These are phyloP conservation scores for Rhizopogon sp. DNA, from an alignment of 768 basidiomycete genomes.

Conservation along the genomic window DNA sequence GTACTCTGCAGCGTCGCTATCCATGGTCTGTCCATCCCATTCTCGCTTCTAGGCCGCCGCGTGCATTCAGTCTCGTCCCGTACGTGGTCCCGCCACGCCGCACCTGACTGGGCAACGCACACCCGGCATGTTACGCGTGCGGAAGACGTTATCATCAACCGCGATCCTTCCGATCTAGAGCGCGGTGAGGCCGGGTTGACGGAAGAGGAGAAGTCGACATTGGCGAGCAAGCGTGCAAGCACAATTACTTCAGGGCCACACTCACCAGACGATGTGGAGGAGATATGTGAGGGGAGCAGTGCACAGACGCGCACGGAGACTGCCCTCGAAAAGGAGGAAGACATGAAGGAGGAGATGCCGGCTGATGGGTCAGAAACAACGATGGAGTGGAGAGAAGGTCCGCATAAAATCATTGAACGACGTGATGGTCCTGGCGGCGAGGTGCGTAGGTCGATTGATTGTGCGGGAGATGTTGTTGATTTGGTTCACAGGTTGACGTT, in stretches of 20 bases:
- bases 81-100: constrained; percentile 82
- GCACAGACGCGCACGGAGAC: constrained; percentile 8
- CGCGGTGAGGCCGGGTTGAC: constrained; percentile 31
- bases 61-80: constrained; percentile 78
- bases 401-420: constrained; percentile 60
- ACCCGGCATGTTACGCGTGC: constrained; percentile 65
- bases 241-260: constrained; percentile 2
- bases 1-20: constrained; percentile 87
- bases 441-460: constrained; percentile 33
- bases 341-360: constrained; percentile 29
- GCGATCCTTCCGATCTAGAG: constrained; percentile 60
- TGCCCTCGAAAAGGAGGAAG: constrained; percentile 8
- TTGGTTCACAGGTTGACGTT: constrained; percentile 51
- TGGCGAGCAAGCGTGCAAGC: constrained; percentile 21
- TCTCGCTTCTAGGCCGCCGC: constrained; percentile 86
- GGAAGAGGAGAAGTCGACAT: constrained; percentile 23
- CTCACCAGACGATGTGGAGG: constrained; percentile 7
- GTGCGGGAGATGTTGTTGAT: constrained; percentile 7
- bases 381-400: constrained; percentile 69
- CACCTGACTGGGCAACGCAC: constrained; percentile 83
- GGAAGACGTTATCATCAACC: constrained; percentile 81
- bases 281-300: constrained; percentile 3
- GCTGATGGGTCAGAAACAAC: constrained; percentile 38
- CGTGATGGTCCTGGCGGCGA: constrained; percentile 57
- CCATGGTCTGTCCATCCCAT: constrained; percentile 90